Percentiles rank a stretch among this genome's conserved stretches.
Conservation (phyloP, 805 yeast genomes). For the Lipomyces lipofer region DNA sequence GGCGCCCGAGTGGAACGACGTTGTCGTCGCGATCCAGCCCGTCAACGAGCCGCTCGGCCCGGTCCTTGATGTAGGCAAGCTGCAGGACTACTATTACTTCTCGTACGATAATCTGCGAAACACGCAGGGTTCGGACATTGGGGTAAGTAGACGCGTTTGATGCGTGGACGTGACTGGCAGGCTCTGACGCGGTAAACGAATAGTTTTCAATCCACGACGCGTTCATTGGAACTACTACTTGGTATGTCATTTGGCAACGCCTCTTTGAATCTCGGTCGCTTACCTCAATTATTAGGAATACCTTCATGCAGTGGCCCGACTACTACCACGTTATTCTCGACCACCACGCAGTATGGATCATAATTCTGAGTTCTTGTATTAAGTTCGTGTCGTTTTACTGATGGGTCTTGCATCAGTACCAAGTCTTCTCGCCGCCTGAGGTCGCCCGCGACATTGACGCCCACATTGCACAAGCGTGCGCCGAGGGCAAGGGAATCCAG, state of each 20-base stretch:
- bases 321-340: slow-evolving; percentile 75
- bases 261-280: not conserved
- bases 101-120: slow-evolving; percentile 68
- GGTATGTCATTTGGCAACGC: not conserved
- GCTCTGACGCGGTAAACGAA: not conserved
- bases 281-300: slow-evolving; percentile 50
- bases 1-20: slow-evolving; percentile 58
- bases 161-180: too few relatives aligned
- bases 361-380: too few relatives aligned
- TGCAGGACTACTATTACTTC: slow-evolving; percentile 57
- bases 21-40: slow-evolving; percentile 77
- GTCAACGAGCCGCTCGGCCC: slow-evolving; percentile 88
- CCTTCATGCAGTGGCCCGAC: slow-evolving; percentile 47
- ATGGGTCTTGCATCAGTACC: slow-evolving; percentile 51
- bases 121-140: slow-evolving; percentile 50
- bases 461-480: slow-evolving; percentile 58
- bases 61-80: slow-evolving; percentile 54
- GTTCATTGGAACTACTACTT: slow-evolving; percentile 46
- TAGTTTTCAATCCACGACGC: slow-evolving; percentile 68
- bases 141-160: too few relatives aligned
- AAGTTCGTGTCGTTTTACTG: slow-evolving; percentile 35
- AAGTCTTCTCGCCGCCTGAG: slow-evolving; percentile 70
- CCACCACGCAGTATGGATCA: slow-evolving; percentile 58
- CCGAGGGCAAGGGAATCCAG: slow-evolving; percentile 48
- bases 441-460: slow-evolving; percentile 59